Evolutionary conservation across 345 rosid genomes (phyloP).

Genomic region (Zanthoxylum bungeanum): DNA sequence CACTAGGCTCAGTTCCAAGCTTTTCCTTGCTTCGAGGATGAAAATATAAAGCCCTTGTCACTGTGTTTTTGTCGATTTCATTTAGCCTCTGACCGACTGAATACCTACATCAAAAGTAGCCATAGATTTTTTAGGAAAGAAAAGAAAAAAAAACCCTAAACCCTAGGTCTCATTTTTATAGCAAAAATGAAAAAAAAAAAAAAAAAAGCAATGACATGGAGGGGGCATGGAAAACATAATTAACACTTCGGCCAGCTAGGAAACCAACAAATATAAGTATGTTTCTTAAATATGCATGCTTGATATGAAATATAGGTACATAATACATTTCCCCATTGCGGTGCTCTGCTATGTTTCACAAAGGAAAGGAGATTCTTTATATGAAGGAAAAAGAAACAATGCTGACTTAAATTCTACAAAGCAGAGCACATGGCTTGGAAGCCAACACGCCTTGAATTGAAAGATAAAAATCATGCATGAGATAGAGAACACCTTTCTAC

Average conservation of each 20-base stretch:
- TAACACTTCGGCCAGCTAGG: background rate
- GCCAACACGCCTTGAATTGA: background rate
- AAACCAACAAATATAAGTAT: background rate
- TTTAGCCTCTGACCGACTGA: constrained; percentile 48
- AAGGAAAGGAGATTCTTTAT: background rate
- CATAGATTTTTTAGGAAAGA: background rate
- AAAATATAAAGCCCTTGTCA: constrained; percentile 59
- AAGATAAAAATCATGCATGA: background rate
- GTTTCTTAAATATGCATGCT: background rate
- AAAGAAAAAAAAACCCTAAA: background rate
- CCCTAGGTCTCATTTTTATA: background rate
- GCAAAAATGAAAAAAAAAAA: background rate
- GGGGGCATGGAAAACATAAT: background rate
- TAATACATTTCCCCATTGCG: background rate
- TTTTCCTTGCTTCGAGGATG: constrained; percentile 80
- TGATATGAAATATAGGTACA: background rate
- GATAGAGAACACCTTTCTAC: background rate
- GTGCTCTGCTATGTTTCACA: background rate
- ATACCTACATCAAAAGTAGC: constrained; percentile 40
- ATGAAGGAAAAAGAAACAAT: background rate
- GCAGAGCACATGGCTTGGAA: background rate
- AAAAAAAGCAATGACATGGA: background rate
- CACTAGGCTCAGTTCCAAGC: constrained; percentile 60
- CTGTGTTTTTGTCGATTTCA: constrained; percentile 41
- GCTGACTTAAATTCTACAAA: background rate